Percentiles rank a stretch among this genome's conserved stretches.
These are phyloP conservation scores for Malassezia slooffiae DNA, from an alignment of 1,284 basidiomycete genomes.

Conservation along the genomic window DNA sequence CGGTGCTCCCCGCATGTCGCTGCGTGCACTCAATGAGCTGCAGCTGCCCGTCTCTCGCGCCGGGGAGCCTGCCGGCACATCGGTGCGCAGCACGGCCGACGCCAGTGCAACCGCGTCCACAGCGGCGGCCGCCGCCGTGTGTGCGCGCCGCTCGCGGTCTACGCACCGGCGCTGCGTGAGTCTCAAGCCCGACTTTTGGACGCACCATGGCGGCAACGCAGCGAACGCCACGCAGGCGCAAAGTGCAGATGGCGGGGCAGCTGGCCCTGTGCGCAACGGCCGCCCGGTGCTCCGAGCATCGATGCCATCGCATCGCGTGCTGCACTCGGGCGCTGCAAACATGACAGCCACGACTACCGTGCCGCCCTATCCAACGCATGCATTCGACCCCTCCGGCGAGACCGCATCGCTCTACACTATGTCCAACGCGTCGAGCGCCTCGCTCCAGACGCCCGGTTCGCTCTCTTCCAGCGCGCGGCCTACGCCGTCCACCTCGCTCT, in stretches of 20 bases:
- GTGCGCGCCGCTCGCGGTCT: not conserved
- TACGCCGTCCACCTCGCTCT: slow-evolving; percentile 38
- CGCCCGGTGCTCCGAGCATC: slow-evolving; percentile 6
- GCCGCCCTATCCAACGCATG: not conserved
- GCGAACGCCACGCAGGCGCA: too few relatives aligned
- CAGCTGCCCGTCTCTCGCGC: not conserved
- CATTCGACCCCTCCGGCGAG: too few relatives aligned
- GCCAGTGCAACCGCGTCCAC: not conserved
- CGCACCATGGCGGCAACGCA: not conserved
- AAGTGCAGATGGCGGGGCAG: too few relatives aligned
- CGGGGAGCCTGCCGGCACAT: not conserved
- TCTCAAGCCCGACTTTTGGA: slow-evolving; percentile 14
- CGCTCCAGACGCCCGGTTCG: slow-evolving; percentile 11
- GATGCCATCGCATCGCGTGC: slow-evolving; percentile 6
- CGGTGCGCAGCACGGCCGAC: not conserved
- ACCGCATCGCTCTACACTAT: slow-evolving; percentile 9
- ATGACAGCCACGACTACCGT: too few relatives aligned
- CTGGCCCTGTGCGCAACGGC: not conserved
- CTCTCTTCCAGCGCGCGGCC: slow-evolving; percentile 26
- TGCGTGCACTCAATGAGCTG: slow-evolving; percentile 2
- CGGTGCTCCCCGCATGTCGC: slow-evolving; percentile 12
- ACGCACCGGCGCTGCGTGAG: slow-evolving; percentile 11
- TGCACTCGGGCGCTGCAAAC: too few relatives aligned
- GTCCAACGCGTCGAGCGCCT: slow-evolving; percentile 7
- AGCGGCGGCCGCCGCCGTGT: too few relatives aligned